These are phyloP conservation scores for Aspergillus ellipticus DNA, from an alignment of 495 filamentous ascomycete genomes.

Conservation along the genomic window DNA sequence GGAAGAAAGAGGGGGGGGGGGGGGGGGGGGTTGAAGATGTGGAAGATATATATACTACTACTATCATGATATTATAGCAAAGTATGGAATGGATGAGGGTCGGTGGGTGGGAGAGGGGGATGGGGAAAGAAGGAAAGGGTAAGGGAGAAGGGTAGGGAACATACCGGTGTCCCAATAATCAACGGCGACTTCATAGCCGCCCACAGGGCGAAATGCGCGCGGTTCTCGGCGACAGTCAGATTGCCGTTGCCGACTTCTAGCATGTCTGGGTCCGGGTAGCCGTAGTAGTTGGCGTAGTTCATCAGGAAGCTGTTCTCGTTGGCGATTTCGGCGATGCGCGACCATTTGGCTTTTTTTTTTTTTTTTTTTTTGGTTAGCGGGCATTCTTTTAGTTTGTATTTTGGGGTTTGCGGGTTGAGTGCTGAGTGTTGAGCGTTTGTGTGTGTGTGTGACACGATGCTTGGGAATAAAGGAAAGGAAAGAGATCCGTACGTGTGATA, in stretches of 20 bases:
- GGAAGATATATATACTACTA: too few relatives aligned
- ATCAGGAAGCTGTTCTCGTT: slow-evolving; percentile 46
- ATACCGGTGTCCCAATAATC: slow-evolving; percentile 52
- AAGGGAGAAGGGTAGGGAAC: slow-evolving; percentile 16
- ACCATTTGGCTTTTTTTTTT: slow-evolving; percentile 33
- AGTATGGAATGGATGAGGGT: too few relatives aligned
- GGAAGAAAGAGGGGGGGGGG: not conserved
- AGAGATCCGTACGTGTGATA: slow-evolving; percentile 41
- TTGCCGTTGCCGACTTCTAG: slow-evolving; percentile 63
- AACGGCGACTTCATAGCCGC: slow-evolving; percentile 55
- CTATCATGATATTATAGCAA: too few relatives aligned
- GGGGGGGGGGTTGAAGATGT: not conserved
- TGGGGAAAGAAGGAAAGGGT: too few relatives aligned
- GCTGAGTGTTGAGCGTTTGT: slow-evolving; percentile 6
- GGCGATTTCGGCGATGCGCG: slow-evolving; percentile 37
- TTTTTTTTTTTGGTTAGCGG: slow-evolving; percentile 15
- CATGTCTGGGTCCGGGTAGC: slow-evolving; percentile 63
- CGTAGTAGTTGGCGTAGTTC: slow-evolving; percentile 49
- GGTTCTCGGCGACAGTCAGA: slow-evolving; percentile 46
- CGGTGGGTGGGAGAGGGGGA: too few relatives aligned
- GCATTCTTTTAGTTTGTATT: too few relatives aligned
- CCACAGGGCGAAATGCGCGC: slow-evolving; percentile 54
- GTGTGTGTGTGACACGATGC: not conserved
- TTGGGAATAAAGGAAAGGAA: slow-evolving; percentile 1
- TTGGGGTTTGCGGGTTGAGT: too few relatives aligned